Evolutionary conservation across 1,139 yeast species (phyloP), one percentile per base, ranked within the genome.

Genomic region (Debaryomyces coudertii): DNA sequence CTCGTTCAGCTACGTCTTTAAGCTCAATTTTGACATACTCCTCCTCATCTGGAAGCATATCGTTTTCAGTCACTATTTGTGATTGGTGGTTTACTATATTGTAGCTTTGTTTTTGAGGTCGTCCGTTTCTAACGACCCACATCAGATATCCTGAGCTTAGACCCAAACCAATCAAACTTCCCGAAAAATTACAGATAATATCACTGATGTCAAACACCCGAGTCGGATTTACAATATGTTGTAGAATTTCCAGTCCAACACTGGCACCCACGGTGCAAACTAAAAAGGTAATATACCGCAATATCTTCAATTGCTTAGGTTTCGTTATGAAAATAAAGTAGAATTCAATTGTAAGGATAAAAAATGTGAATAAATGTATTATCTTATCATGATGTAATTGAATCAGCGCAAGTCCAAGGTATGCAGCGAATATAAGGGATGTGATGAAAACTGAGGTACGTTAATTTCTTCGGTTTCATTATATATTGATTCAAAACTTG

Each of bases 381-480:
- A 69, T 52, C 61, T 83, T 83, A 62, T 83, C 88, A 57, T 80
- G 72, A n/a, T 54, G 52, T 31, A 81, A 53, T 22, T 66, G 67
- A 24, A 78, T 53, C 69, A 69, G 72, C 35, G 83, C 76, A 53
- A 82, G 76, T 11, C 87, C 88, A 30, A 83, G 58, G 49, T 73
- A 74, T 5, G 66, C 74, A 7, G 78, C 77, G 3, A 52, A 53
- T 5, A 53, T 38, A 8, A 68, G 46, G 8, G 73, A 55, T 2
- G 66, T 8, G 4, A 65, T 37, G 45, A 71, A 68, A 7, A 54
- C 76, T 71, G 45, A 43, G 42, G 47, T 45, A 47, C 47, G 47
- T 40, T n/a, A 23, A 25, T 37, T 22, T 14, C 16, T 25, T 12
- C 18, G 42, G 29, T 30, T 22, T 36, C 12, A 16, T 22, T 2